phyloP scores from a whole-genome alignment of 1,284 basidiomycete genomes.

The Mycosarcoma mackinlayi region DNA sequence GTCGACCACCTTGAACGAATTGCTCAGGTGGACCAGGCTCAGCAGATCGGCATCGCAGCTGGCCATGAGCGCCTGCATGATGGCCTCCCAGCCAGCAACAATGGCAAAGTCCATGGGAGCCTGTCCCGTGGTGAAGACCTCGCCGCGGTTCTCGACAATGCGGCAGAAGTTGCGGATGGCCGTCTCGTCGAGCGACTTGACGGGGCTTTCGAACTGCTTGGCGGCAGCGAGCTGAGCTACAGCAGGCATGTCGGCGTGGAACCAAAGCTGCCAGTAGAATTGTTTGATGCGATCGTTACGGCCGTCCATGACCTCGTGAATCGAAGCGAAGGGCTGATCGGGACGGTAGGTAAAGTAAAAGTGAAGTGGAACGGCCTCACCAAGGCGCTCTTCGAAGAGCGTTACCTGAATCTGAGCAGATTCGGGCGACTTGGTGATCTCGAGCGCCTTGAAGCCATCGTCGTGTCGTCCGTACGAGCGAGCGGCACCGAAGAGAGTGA shows the following conservation, averaged over 20 bases:
- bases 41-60: conserved; percentile 72
- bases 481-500: conserved; percentile 79
- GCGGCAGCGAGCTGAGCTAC: conserved; percentile 38
- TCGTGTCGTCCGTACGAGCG: conserved; percentile 83
- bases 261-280: conserved; percentile 65
- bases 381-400: conserved; percentile 85
- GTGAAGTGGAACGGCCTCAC: conserved; percentile 80
- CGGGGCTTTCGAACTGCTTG: conserved; percentile 51
- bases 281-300: conserved; percentile 90
- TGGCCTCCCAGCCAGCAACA: conserved; percentile 84
- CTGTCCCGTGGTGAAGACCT: conserved; percentile 78
- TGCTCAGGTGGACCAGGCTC: conserved; percentile 94
- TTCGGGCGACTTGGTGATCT: conserved; percentile 68
- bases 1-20: conserved; percentile 89
- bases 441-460: conserved; percentile 82
- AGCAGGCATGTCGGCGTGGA: conserved; percentile 61
- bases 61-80: conserved; percentile 65
- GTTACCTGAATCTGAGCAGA: conserved; percentile 76
- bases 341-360: conserved; percentile 89
- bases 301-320: conserved; percentile 86
- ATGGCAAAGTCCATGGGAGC: conserved; percentile 97
- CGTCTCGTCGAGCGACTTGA: conserved; percentile 71
- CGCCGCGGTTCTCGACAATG: conserved; percentile 91
- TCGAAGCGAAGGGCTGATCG: conserved; percentile 87
- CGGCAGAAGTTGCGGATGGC: conserved; percentile 90